Evolutionary conservation across 805 yeast genomes (phyloP), one percentile per base, ranked within the genome.

Genomic region (Schwanniomyces pseudopolymorphus): DNA sequence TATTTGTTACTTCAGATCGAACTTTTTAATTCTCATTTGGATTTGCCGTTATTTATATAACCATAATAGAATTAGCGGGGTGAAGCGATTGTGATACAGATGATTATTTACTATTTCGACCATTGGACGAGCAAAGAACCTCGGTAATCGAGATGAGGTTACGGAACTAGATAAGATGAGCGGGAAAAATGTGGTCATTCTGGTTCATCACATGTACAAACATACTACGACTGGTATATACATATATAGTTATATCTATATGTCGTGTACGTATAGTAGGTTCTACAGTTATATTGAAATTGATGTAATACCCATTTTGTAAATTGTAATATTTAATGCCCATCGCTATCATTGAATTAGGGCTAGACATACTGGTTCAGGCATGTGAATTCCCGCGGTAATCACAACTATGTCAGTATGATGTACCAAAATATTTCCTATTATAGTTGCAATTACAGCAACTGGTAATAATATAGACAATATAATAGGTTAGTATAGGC

Each of bases 41-140:
- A 38, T 13, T 22, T 19, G 24, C 13, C 19, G 40, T 22, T 38
- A 38, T 38, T 38, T 38, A 38, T 38, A 38, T 38, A 26, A 26
- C 28, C 13, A 9, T 26, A 27, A 11, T 40, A 27, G 20, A 16
- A 21, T 40, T 22, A 40, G 44, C 44, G 44, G 44, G 44, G 44
- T 33, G 39, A 40, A 21, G 5, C 4, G 4, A 10, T 36, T 36
- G 11, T 36, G 25, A 36, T 36, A n/a, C 10, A 33, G 19, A 36
- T 36, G 39, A 36, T 36, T 36, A 36, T 36, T 17, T 36, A 36
- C 13, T 13, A 36, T 36, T 36, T 36, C 39, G 17, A 19, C 13
- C 14, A 36, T 36, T 36, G 39, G 39, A 13, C 25, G 16, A 17
- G 22, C n/a, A 20, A 14, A 36, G 19, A 17, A 13, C 39, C 39